phyloP scores from a whole-genome alignment of 495 filamentous ascomycete genomes.

The Xylaria intraflava region DNA sequence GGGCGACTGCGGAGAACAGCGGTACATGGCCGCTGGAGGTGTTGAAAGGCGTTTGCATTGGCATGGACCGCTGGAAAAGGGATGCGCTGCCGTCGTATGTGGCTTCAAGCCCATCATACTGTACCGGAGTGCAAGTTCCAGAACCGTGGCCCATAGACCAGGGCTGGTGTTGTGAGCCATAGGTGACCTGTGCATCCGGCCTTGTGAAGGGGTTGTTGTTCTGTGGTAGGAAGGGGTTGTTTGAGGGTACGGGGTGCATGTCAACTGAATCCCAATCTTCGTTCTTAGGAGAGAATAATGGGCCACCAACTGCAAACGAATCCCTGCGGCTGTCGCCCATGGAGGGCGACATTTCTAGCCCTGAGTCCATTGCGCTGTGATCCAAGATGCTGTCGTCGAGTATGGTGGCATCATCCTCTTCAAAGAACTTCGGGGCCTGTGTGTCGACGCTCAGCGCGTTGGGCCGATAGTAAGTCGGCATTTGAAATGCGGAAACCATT shows the following conservation, averaged over 20 bases:
- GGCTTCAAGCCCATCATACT: conserved; percentile 58
- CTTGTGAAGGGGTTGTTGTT: conserved; percentile 43
- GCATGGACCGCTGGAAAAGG: conserved; percentile 41
- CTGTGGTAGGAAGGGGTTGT: conserved; percentile 55
- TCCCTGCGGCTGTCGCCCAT: conserved; percentile 60
- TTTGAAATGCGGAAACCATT: conserved; percentile 47
- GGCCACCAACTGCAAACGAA: conserved; percentile 61
- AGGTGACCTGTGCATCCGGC: conserved; percentile 26
- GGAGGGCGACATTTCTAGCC: conserved; percentile 62
- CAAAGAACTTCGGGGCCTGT: conserved; percentile 54
- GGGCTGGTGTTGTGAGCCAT: conserved; percentile 44
- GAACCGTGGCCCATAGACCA: conserved; percentile 58
- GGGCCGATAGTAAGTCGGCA: conserved; percentile 58
- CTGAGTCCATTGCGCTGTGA: conserved; percentile 53
- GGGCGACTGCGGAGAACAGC: conserved; percentile 44
- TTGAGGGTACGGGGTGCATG: conserved; percentile 51
- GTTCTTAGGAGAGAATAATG: conserved; percentile 67
- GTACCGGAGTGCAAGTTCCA: conserved; percentile 41
- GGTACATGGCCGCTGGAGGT: conserved; percentile 41
- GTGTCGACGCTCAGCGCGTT: conserved; percentile 57
- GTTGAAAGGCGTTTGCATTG: conserved; percentile 50
- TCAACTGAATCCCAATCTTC: conserved; percentile 61
- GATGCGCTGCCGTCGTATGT: conserved; percentile 54
- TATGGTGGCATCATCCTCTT: conserved; percentile 76
- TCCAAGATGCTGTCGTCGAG: conserved; percentile 83